Evolutionary conservation across 1,284 basidiomycete genomes (phyloP), one percentile per base, ranked within the genome.

Genomic region (Malassezia cuniculi): DNA sequence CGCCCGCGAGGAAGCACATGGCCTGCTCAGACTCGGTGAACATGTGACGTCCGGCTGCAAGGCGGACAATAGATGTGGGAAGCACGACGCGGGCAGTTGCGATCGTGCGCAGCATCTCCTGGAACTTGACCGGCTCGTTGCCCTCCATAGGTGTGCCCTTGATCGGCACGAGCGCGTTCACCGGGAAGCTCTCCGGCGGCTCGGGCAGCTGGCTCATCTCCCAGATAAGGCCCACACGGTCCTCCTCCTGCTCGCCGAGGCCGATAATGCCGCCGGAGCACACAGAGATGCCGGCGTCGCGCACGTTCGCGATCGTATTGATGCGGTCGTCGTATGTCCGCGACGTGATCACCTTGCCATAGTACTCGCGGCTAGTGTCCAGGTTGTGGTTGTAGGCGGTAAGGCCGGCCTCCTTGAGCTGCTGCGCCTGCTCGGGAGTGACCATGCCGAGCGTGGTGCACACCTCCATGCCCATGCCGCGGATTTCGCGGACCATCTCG

Each of bases 341-440:
- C 3, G 87, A 85, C 2, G 87, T 93, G 68, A 95, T 94, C 34
- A 84, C 85, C 73, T 84, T 74, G 26, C 87, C 87, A 68, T 95
- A 95, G 70, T 83, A 93, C 70, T 97, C 90, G 51, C 90, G 76
- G 27, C 87, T 94, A 1, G 90, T 97, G 70, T 97, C 90, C 43
- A 97, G 77, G 70, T 97, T 97, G 70, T 97, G 90, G 69, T 95
- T 97, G 72, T 97, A 95, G 1, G 90, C 90, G 29, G 87, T 94
- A 59, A 95, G 70, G 28, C 90, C 90, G 29, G 90, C 90, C 71
- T 89, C 79, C 70, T 95, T 95, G 52, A 95, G 75, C 45, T 39
- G 38, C 39, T 53, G 47, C n/a, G 90, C 90, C 70, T 97, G 90
- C 43, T 90, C 86, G 16, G 86, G 80, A 3, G 79, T 79, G 31